Conservation (phyloP, 2,329 filamentous ascomycete species). For the Calonectria honghensis region DNA sequence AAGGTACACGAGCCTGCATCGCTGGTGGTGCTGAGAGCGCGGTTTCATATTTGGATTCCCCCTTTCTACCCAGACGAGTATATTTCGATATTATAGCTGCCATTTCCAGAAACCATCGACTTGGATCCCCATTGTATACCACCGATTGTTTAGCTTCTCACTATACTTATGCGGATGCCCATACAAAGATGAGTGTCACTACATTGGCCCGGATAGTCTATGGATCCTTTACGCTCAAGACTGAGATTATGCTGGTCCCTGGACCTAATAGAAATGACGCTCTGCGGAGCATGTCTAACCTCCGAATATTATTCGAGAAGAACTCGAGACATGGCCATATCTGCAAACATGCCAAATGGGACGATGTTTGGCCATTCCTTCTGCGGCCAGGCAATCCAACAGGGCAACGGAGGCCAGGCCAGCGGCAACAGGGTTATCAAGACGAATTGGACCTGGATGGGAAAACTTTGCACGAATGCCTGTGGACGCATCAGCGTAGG, state of each 20-base stretch:
- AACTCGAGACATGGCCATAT: not conserved
- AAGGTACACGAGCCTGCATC: no score
- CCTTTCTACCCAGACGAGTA: not conserved
- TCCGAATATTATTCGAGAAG: not conserved
- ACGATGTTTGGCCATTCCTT: not conserved
- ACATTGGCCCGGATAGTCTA: not conserved
- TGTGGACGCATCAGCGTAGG: not conserved
- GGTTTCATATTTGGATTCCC: not conserved
- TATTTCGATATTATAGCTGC: not conserved
- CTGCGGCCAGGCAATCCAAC: not conserved
- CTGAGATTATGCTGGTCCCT: not conserved
- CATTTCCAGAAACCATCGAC: not conserved
- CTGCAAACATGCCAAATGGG: not conserved
- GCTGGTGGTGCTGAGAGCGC: no score
- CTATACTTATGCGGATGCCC: not conserved
- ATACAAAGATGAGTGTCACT: not conserved
- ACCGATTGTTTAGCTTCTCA: not conserved
- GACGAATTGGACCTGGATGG: not conserved
- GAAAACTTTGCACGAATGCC: not conserved
- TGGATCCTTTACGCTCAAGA: not conserved
- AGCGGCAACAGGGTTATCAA: not conserved
- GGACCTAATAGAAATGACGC: not conserved
- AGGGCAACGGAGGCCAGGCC: not conserved
- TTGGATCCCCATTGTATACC: not conserved
- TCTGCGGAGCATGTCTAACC: not conserved